Conservation (phyloP, 345 rosid genomes). For the Pistacia vera region DNA sequence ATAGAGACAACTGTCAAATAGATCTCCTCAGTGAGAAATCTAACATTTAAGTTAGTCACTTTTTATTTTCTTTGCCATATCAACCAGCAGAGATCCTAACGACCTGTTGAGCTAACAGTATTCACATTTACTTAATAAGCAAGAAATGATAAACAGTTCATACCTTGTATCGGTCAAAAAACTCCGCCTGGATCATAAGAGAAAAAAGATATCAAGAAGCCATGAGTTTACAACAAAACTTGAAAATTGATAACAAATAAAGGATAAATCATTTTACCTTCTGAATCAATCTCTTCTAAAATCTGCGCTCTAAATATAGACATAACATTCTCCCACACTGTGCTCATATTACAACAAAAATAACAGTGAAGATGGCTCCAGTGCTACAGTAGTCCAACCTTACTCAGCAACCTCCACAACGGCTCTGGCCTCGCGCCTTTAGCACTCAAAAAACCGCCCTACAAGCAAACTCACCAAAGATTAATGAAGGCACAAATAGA, state of each 20-base stretch:
- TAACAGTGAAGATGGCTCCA: conserved; percentile 88
- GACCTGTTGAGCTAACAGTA: too few species aligned
- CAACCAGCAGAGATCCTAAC: not conserved
- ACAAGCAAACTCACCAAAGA: conserved; percentile 12
- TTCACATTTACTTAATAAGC: too few species aligned
- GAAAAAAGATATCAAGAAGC: not conserved
- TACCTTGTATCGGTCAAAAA: conserved; percentile 89
- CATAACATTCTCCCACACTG: conserved; percentile 90
- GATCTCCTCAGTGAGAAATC: not conserved
- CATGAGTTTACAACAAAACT: not conserved
- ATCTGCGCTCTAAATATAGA: conserved; percentile 79
- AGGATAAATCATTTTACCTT: conserved; percentile 42
- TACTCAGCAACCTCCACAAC: conserved; percentile 73
- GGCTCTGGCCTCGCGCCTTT: conserved; percentile 77
- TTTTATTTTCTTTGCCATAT: not conserved
- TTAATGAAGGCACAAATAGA: not conserved
- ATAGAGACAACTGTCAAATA: not conserved
- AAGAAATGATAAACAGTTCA: conserved; percentile 8
- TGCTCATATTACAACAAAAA: conserved; percentile 64
- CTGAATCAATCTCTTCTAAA: conserved; percentile 80
- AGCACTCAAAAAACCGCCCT: conserved; percentile 92
- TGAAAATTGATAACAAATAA: not conserved
- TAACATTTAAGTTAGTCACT: not conserved
- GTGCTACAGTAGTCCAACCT: conserved; percentile 66
- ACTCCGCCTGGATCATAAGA: conserved; percentile 56